Base-by-base conservation (phyloP, 305 asterid species). In the Fraxinus dipetala region DNA sequence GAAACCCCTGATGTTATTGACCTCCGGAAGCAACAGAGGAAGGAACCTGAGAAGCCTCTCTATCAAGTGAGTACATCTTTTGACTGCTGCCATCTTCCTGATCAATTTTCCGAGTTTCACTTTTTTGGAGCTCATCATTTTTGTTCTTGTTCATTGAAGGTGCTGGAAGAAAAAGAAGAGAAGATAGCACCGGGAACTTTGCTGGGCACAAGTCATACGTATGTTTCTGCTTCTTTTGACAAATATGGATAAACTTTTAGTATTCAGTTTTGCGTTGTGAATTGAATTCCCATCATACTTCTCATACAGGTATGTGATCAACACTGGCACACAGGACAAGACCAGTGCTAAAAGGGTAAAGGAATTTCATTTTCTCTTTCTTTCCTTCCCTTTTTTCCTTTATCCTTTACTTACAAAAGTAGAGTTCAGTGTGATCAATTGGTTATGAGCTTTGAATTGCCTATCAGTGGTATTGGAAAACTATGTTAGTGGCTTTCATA, bases 1-100 rank as follows among this genome's bases (percentile, higher is more conserved):
- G 98, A 94, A 88, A 96, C 98, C 84, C 99, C 98, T 63, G 99
- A 96, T 87, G 98, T 94, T 78, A 94, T 96, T 80, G 99, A 96
- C 86, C 98, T 96, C 35, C 98, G 99, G 36, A 96, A 96, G 89
- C 99, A 96, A 87, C 99, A 96, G 87, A 91, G 97, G 90, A 94
- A 96, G 91, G 98, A 96, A 75, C 98, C 99, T 18, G 98, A 96
- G 82, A 92, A 93, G 89, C 95, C 98, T 79, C 96, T 96, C 77
- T 96, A 94, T 83, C 99, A 94, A 88, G 99, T 96, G 78, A 83
- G 61, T 80, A n/a, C 72, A 31, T 14, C 77, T 14, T 36, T 40
- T 34, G 40, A 6, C 48, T 63, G 77, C 28, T 20, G 45, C 20
- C 72, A 7, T 54, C 34, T 20, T 28, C 70, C 34, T 34, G 3